Conservation (phyloP, 164 flowering plant species). For the Magnolia sinica region DNA sequence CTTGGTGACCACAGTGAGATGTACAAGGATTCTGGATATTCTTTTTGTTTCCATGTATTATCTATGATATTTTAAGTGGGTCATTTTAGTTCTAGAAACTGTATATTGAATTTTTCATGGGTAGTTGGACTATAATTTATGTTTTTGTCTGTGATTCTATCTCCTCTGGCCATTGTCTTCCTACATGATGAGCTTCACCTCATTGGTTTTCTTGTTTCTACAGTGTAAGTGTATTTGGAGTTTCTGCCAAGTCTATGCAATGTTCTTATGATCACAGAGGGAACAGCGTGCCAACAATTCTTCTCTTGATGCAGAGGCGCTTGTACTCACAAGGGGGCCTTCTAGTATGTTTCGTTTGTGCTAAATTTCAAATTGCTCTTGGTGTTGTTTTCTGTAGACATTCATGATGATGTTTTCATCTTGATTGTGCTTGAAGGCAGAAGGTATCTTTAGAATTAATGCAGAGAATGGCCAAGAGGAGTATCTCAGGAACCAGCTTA, state of each 20-base stretch:
- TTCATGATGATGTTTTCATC: neutral
- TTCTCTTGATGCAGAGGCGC: slow-evolving; percentile 81
- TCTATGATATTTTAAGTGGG: neutral
- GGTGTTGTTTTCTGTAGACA: neutral
- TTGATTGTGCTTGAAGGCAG: slow-evolving; percentile 25
- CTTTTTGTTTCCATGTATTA: neutral
- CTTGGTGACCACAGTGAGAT: neutral
- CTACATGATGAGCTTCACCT: neutral
- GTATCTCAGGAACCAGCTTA: slow-evolving; percentile 32
- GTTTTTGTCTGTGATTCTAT: neutral
- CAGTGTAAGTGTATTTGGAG: slow-evolving; percentile 92
- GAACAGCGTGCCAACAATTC: slow-evolving; percentile 92
- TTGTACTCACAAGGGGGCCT: slow-evolving; percentile 81
- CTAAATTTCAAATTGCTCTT: neutral
- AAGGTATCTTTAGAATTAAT: slow-evolving; percentile 38
- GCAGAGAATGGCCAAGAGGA: slow-evolving; percentile 36
- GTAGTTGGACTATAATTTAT: neutral
- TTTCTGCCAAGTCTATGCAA: slow-evolving; percentile 94
- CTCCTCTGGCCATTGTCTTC: slow-evolving; percentile 1
- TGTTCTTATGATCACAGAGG: slow-evolving; percentile 79
- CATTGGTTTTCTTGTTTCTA: slow-evolving; percentile 11
- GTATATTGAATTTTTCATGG: neutral
- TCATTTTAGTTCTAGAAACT: neutral
- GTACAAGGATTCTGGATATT: neutral
- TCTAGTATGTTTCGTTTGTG: slow-evolving; percentile 43